Evolutionary conservation across 768 basidiomycete genomes (phyloP), one percentile per base, ranked within the genome.

Genomic region (Lentinula raphanica): DNA sequence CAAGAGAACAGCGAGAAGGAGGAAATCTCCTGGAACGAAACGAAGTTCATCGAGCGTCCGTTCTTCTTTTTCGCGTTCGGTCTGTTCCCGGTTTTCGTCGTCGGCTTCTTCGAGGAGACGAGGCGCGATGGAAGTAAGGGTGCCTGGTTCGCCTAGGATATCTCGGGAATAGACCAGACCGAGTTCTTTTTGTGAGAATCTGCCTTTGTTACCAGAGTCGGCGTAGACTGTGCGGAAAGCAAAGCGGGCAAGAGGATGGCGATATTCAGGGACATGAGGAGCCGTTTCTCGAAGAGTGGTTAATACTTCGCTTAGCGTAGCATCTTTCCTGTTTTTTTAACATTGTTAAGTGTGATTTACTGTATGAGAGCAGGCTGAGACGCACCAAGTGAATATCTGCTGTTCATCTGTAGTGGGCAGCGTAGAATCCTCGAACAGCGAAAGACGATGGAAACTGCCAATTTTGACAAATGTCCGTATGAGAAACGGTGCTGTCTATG

Each of bases 91-190:
- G 2, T 58, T 48, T 38, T 70, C 62, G 1, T 67, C 65, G 21
- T 78, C 78, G 0, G 63, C 58, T 59, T 86, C 86, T 45, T 83
- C 80, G 21, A 85, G 70, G 2, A 91, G 76, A 2, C 86, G 79
- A 0, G 85, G 78, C 0, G 88, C 87, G 5, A 82, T 74, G 13
- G 68, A 69, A 39, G 78, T 75, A 21, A 88, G 68, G 1, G 85
- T 70, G 32, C 89, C 89, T 3, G 88, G 86, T 68, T 91, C 90
- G 49, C 90, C 90, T 2, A 91, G 81, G 62, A 92, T 88, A 71
- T 92, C 92, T 61, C 90, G 85, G 44, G 90, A 89, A 70, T 90
- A 88, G 38, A 93, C 86, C 65, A 81, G 80, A 27, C 91, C 91
- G 42, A 93, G 81, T 42, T 93, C 91, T 72, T 92, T 92, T 67